These are phyloP conservation scores for Setomelanomma holmii DNA, from an alignment of 2,329 filamentous ascomycete species.

Conservation along the genomic window DNA sequence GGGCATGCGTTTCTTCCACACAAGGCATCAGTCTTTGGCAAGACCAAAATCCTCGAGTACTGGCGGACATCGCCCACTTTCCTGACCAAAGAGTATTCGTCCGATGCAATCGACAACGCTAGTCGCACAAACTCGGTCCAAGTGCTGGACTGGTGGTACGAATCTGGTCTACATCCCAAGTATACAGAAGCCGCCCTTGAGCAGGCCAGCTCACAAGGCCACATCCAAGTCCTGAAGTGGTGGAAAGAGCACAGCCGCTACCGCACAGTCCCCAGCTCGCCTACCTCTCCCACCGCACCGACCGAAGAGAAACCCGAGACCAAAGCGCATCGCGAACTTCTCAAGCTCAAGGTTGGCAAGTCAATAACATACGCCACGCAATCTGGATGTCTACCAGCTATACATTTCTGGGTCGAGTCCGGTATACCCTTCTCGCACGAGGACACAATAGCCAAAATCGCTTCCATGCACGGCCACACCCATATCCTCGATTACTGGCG, in stretches of 20 bases:
- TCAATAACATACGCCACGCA: conserved; percentile 85
- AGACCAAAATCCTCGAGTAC: conserved; percentile 85
- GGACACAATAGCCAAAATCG: conserved; percentile 82
- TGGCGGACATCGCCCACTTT: conserved; percentile 87
- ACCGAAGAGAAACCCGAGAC: conserved; percentile 25
- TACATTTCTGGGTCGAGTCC: conserved; percentile 88
- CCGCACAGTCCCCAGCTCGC: conserved; percentile 34
- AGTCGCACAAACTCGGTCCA: conserved; percentile 84
- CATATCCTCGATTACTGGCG: conserved; percentile 85
- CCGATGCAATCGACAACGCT: conserved; percentile 85
- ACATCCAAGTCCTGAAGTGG: conserved; percentile 89
- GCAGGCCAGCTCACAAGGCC: conserved; percentile 82
- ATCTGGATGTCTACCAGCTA: conserved; percentile 76
- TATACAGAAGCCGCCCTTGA: conserved; percentile 90
- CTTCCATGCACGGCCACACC: conserved; percentile 84
- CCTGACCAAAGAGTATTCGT: conserved; percentile 83
- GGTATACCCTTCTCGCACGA: conserved; percentile 80
- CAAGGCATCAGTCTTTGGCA: conserved; percentile 87
- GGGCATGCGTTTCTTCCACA: conserved; percentile 82
- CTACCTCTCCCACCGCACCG: conserved; percentile 18
- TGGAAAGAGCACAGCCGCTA: conserved; percentile 76
- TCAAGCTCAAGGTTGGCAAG: conserved; percentile 80
- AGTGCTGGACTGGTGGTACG: conserved; percentile 91
- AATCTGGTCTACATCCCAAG: conserved; percentile 77
- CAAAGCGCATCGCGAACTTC: conserved; percentile 24